A percentile compares a stretch with the other conserved stretches of the same genome.
phyloP scores from a whole-genome alignment of 2,329 filamentous ascomycete genomes.

The Proliferodiscus dingleyae region DNA sequence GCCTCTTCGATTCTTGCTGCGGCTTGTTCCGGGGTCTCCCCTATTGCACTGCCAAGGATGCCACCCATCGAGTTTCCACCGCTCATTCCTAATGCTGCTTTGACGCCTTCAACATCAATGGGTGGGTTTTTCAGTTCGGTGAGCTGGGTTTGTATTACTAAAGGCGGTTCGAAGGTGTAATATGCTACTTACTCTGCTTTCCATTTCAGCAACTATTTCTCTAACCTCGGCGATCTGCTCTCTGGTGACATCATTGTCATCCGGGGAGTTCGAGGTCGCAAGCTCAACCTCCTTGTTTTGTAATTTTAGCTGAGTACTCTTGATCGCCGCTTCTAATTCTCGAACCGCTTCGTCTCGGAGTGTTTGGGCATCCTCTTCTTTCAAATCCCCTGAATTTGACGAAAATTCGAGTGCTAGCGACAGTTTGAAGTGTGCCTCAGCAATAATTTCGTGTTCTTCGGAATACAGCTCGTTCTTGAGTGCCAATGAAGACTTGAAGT shows the following conservation, averaged over 20 bases:
- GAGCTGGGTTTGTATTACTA: constrained; percentile 43
- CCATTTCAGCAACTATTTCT: constrained; percentile 74
- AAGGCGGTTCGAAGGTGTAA: neutral
- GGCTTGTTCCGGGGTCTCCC: constrained; percentile 55
- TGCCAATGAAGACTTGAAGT: constrained; percentile 71
- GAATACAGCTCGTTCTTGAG: constrained; percentile 77
- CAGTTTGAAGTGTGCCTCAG: constrained; percentile 94
- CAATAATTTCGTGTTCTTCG: constrained; percentile 76
- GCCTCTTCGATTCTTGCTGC: constrained; percentile 66
- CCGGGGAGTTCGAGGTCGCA: constrained; percentile 55
- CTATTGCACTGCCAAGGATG: constrained; percentile 58
- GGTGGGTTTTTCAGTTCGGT: constrained; percentile 63
- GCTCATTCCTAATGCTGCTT: constrained; percentile 47
- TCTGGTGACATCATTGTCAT: constrained; percentile 60
- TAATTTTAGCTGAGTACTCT: constrained; percentile 66
- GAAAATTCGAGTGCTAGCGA: constrained; percentile 93
- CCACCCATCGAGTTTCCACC: constrained; percentile 44
- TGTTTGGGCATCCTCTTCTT: constrained; percentile 56
- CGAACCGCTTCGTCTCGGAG: constrained; percentile 66
- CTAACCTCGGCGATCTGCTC: constrained; percentile 67
- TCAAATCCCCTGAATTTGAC: constrained; percentile 45
- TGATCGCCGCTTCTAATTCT: constrained; percentile 70
- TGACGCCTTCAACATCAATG: constrained; percentile 42
- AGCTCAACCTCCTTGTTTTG: constrained; percentile 65
- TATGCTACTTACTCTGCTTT: constrained; percentile 55